Base-by-base conservation (phyloP, 305 asterid genomes). In the Andrographis paniculata region DNA sequence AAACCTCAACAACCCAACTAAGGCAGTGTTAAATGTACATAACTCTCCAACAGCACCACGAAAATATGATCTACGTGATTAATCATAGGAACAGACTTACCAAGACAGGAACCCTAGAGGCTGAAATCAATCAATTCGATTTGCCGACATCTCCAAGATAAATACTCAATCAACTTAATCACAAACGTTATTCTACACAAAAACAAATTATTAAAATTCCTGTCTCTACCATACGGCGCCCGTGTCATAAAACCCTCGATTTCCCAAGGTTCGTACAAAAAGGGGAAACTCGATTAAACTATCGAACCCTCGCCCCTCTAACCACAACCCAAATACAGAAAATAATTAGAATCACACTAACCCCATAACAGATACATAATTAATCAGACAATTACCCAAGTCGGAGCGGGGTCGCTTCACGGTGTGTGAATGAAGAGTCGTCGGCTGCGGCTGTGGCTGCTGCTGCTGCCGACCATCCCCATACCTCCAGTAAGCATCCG, bases 401-500 rank as follows among this genome's bases (percentile, higher is more conserved):
- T 78, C 82, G 0, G 86, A 9, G 53, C 96, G 92, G 39, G 93
- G 79, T 15, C 94, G 80, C 61, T 86, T 86, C 14, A 71, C 65
- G 23, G 48, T 52, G 39, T 68, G 76, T 56, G 86, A 51, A 21
- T 72, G 70, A 64, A 75, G 61, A 41, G 71, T 64, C 27, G 74
- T 56, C n/a, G n/a, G n/a, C n/a, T n/a, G n/a, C n/a, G n/a, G n/a
- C n/a, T n/a, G n/a, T n/a, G n/a, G n/a, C n/a, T n/a, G n/a, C 28
- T 68, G 60, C 61, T 57, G 85, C 72, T 78, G 94, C 80, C 64
- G 52, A 41, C 58, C 66, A 27, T 71, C 92, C 44, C 65, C 51
- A 76, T 73, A 80, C 62, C 82, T 68, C 94, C 88, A 78, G 54
- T 86, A 86, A 52, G 77, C 73, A 43, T 86, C 94, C 33, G 72